Percentiles rank a stretch among this genome's conserved stretches.
Evolutionary conservation across 2,329 filamentous ascomycete species (phyloP).

Genomic region (Sordariomycetes sp.): DNA sequence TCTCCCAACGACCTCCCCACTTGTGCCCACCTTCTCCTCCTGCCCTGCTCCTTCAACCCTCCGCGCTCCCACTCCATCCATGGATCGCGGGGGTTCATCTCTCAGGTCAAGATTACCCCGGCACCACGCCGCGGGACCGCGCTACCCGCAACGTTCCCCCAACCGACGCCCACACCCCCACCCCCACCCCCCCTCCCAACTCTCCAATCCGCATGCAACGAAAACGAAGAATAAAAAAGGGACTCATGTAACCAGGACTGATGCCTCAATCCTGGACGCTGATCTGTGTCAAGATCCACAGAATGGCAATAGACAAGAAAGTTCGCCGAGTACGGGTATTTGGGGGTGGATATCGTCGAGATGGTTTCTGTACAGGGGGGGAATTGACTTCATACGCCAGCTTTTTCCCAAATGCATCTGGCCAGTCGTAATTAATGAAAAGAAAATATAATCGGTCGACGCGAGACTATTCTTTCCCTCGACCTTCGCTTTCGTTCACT

Average conservation of each 20-base stretch:
- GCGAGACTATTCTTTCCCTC: background rate
- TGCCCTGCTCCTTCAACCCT: background rate
- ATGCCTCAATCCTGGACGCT: background rate
- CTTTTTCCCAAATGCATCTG: slow-evolving; percentile 1
- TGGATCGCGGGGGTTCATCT: no score
- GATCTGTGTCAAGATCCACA: background rate
- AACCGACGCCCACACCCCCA: background rate
- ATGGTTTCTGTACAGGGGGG: background rate
- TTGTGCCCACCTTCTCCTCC: background rate
- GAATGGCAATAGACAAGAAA: slow-evolving; percentile 2
- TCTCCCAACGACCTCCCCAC: background rate
- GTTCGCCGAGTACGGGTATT: slow-evolving; percentile 5
- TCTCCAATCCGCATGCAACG: background rate
- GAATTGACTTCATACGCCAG: slow-evolving; percentile 1
- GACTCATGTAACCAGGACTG: background rate
- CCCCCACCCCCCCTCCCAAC: no score
- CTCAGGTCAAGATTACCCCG: background rate
- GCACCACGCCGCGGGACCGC: background rate
- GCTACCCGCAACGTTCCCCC: no score
- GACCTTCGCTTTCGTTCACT: background rate
- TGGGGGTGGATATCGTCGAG: background rate
- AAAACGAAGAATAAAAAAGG: slow-evolving; percentile 1
- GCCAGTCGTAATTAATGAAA: slow-evolving; percentile 5
- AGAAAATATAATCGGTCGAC: background rate
- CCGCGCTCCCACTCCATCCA: background rate